Conservation (phyloP, 2,329 filamentous ascomycete species). For the Colletotrichum theobromicola region DNA sequence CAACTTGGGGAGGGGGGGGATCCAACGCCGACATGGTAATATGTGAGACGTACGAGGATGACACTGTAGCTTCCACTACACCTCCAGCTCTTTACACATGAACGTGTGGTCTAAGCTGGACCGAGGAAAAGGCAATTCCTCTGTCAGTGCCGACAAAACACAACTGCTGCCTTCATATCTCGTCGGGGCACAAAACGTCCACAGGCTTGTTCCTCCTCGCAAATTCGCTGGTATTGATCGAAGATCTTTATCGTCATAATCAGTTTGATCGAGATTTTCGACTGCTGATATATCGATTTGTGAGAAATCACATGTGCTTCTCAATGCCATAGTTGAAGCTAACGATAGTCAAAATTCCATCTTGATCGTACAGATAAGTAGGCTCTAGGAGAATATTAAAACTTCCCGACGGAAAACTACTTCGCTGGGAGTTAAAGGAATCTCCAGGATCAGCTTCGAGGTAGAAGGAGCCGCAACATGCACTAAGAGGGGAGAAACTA, state of each 20-base stretch:
- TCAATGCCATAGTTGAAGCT: background rate
- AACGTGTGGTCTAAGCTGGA: background rate
- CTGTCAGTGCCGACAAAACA: background rate
- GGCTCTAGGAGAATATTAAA: background rate
- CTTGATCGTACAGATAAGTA: background rate
- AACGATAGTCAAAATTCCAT: background rate
- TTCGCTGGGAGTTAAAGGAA: background rate
- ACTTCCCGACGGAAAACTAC: background rate
- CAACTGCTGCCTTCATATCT: background rate
- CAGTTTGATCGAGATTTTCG: fast-evolving
- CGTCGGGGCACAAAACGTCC: background rate
- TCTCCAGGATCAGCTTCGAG: fast-evolving
- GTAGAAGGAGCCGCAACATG: background rate
- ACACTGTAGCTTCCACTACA: background rate
- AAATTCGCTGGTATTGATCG: fast-evolving
- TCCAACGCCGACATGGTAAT: no score
- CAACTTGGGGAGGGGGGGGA: no score
- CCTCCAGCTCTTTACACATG: background rate
- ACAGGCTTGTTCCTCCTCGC: fast-evolving
- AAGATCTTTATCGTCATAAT: background rate
- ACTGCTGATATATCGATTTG: background rate
- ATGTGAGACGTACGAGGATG: background rate
- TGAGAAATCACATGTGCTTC: background rate
- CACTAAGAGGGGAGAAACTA: background rate
- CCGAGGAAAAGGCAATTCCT: background rate